Evolutionary conservation across 768 basidiomycete genomes (phyloP).

Genomic region (Ephemerocybe angulata): DNA sequence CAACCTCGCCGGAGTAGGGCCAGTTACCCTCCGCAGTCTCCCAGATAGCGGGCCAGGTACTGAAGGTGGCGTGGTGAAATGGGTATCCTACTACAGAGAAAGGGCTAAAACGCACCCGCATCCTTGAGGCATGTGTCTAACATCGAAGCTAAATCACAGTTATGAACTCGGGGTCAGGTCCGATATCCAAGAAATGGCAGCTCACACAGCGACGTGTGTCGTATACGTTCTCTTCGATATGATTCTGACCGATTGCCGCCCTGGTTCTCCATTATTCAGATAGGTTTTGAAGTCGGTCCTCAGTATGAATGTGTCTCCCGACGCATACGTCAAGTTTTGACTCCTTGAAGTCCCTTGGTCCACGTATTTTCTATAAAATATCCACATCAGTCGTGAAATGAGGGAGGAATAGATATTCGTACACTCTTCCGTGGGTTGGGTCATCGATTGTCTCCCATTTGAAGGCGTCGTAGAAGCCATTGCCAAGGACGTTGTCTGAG

Average conservation of each 20-base stretch:
- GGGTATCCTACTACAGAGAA: not conserved
- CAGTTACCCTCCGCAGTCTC: constrained; percentile 14
- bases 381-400: not conserved
- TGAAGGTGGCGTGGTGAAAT: constrained; percentile 5
- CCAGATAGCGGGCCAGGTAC: constrained; percentile 54
- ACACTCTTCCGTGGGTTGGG: constrained; percentile 68
- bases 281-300: constrained; percentile 50
- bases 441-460: constrained; percentile 47
- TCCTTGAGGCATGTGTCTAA: constrained; percentile 61
- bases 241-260: constrained; percentile 55
- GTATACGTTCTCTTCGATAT: constrained; percentile 47
- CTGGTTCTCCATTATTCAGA: constrained; percentile 45
- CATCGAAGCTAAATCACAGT: constrained; percentile 34
- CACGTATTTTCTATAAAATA: constrained; percentile 37
- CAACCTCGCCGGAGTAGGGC: constrained; percentile 36
- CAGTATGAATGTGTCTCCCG: constrained; percentile 34
- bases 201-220: constrained; percentile 50
- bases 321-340: constrained; percentile 51
- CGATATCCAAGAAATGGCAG: not conserved
- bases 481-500: constrained; percentile 42
- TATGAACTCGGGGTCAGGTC: constrained; percentile 1
- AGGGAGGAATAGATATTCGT: constrained; percentile 16
- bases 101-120: constrained; percentile 40
- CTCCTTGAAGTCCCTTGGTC: constrained; percentile 46
- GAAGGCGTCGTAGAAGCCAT: constrained; percentile 51